Conservation (phyloP, 2,329 filamentous ascomycete species). For the Septoria petroselini region DNA sequence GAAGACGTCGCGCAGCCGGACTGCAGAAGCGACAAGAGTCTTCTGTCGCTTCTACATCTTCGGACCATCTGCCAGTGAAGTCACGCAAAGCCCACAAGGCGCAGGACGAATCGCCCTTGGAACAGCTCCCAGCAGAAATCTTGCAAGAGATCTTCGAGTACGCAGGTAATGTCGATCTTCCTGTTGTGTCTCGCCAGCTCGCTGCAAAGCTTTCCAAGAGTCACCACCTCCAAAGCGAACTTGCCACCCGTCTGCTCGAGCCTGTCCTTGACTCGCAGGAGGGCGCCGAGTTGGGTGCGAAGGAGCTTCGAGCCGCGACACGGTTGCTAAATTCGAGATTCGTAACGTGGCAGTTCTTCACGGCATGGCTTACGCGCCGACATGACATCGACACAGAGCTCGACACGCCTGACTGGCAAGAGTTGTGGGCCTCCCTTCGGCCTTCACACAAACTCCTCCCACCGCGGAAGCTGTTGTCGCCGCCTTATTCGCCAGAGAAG, state of each 20-base stretch:
- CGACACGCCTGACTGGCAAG: conserved; percentile 5
- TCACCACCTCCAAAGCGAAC: conserved; percentile 30
- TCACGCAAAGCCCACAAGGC: background rate
- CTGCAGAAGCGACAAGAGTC: conserved; percentile 18
- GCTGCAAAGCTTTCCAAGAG: conserved; percentile 33
- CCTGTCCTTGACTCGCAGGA: conserved; percentile 20
- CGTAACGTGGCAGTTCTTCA: conserved; percentile 38
- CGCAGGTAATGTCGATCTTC: conserved; percentile 35
- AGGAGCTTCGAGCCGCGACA: conserved; percentile 26
- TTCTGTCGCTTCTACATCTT: background rate
- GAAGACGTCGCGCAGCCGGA: conserved; percentile 26
- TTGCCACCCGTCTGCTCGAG: conserved; percentile 29
- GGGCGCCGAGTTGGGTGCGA: conserved; percentile 5
- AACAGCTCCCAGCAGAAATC: conserved; percentile 38
- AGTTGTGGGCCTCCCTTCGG: conserved; percentile 22
- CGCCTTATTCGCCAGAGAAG: conserved; percentile 19
- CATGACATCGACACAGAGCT: background rate
- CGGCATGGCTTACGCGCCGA: conserved; percentile 25
- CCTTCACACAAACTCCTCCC: conserved; percentile 26
- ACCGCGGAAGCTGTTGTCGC: conserved; percentile 25
- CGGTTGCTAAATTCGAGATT: conserved; percentile 36
- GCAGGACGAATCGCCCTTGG: conserved; percentile 28
- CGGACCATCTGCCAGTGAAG: conserved; percentile 13
- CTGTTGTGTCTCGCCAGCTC: conserved; percentile 33
- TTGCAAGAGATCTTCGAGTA: conserved; percentile 37